These are phyloP conservation scores for Russula earlei DNA, from an alignment of 768 basidiomycete genomes.

Conservation along the genomic window DNA sequence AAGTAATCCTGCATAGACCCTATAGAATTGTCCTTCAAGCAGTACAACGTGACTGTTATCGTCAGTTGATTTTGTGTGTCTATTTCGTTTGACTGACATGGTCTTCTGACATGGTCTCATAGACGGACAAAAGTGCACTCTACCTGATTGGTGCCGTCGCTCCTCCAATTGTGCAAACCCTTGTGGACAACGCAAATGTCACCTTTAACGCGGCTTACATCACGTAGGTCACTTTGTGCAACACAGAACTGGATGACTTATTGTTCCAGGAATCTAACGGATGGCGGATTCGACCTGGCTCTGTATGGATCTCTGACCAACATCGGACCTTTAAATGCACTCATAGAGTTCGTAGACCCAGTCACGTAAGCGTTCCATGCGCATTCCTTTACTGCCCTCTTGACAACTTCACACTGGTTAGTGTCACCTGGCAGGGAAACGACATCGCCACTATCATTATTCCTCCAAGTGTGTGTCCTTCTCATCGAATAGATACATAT, in stretches of 20 bases:
- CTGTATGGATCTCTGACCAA: conserved; percentile 53
- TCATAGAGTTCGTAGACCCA: conserved; percentile 56
- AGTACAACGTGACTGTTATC: conserved; percentile 44
- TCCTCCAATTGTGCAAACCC: conserved; percentile 51
- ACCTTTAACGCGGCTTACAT: conserved; percentile 52
- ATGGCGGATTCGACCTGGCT: conserved; percentile 54
- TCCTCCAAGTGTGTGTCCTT: conserved; percentile 38
- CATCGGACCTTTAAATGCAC: conserved; percentile 58
- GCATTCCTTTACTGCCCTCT: neutral
- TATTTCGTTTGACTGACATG: conserved; percentile 1
- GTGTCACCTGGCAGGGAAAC: conserved; percentile 54
- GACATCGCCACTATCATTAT: conserved; percentile 56
- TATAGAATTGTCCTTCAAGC: conserved; percentile 48
- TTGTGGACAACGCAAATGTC: conserved; percentile 49
- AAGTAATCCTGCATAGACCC: conserved; percentile 31
- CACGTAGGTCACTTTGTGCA: conserved; percentile 29
- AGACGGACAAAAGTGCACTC: conserved; percentile 55
- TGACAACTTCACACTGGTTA: conserved; percentile 21
- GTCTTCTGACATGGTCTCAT: neutral
- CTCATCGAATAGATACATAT: no score
- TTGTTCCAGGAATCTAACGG: conserved; percentile 27
- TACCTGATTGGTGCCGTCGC: conserved; percentile 67
- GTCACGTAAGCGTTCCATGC: conserved; percentile 37
- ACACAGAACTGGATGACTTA: neutral
- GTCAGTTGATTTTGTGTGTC: conserved; percentile 28